Conservation (phyloP, 2,329 filamentous ascomycete genomes). For the Elsinoe arachidis region DNA sequence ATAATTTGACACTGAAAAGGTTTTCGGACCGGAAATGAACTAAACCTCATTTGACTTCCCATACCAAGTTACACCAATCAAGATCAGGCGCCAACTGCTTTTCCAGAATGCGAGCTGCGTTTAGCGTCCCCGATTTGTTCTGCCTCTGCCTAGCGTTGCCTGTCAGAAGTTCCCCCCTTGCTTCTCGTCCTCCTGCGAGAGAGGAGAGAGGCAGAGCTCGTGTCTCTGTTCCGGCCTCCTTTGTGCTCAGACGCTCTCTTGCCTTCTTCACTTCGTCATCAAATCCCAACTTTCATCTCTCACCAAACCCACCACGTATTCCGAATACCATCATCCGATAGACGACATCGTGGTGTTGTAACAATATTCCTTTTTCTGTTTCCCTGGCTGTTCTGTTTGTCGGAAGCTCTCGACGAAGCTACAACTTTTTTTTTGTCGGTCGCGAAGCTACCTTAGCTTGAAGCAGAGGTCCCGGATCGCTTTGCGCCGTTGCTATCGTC, state of each 20-base stretch:
- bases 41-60: neutral
- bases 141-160: slow-evolving; percentile 9
- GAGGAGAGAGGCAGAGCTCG: neutral
- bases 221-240: neutral
- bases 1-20: neutral
- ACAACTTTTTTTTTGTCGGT: slow-evolving; percentile 11
- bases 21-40: neutral
- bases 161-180: slow-evolving; percentile 1
- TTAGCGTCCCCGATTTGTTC: slow-evolving; percentile 3
- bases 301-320: neutral
- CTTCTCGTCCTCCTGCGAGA: neutral
- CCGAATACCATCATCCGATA: neutral
- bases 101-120: neutral
- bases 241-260: slow-evolving; percentile 1
- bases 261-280: neutral
- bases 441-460: neutral
- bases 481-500: slow-evolving; percentile 13
- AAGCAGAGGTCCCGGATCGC: neutral
- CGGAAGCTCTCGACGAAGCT: neutral
- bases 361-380: neutral
- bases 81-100: neutral
- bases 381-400: neutral
- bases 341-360: neutral
- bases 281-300: slow-evolving; percentile 4
- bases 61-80: neutral